These are phyloP conservation scores for Neonectria neomacrospora DNA, from an alignment of 2,329 filamentous ascomycete species.

Conservation along the genomic window DNA sequence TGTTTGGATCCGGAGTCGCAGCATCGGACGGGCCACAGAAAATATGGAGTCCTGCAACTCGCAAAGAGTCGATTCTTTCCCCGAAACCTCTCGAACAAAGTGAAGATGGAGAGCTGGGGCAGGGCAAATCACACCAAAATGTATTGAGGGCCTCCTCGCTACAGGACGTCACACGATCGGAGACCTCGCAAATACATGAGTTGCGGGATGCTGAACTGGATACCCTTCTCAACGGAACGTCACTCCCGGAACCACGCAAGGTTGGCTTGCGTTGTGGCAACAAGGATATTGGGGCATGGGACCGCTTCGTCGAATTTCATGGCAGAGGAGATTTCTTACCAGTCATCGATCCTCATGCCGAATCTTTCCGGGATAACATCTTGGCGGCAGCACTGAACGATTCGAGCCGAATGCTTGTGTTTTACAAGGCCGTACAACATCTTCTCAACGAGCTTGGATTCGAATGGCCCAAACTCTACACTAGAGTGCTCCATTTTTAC, in stretches of 20 bases:
- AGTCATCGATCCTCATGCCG: slow-evolving; percentile 39
- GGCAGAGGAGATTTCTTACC: slow-evolving; percentile 30
- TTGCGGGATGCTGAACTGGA: slow-evolving; percentile 13
- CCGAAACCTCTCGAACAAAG: slow-evolving; percentile 31
- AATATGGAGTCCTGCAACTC: slow-evolving; percentile 14
- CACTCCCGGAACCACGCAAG: slow-evolving; percentile 37
- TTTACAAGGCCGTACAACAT: slow-evolving; percentile 44
- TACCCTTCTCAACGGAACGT: slow-evolving; percentile 25
- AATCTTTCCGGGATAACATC: slow-evolving; percentile 45
- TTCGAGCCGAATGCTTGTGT: slow-evolving; percentile 38
- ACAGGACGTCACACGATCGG: not conserved
- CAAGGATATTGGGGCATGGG: slow-evolving; percentile 44
- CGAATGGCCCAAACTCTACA: slow-evolving; percentile 63
- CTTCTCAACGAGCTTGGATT: slow-evolving; percentile 53
- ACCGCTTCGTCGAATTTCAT: slow-evolving; percentile 40
- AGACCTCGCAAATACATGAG: not conserved
- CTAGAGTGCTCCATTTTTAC: slow-evolving; percentile 57
- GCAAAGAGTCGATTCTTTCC: slow-evolving; percentile 4
- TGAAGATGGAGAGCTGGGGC: slow-evolving; percentile 35
- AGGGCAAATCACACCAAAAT: slow-evolving; percentile 13
- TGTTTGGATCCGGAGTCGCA: slow-evolving; percentile 22
- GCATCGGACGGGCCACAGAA: slow-evolving; percentile 14
- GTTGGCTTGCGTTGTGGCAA: slow-evolving; percentile 32
- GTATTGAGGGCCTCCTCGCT: too few relatives aligned
- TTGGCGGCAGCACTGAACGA: slow-evolving; percentile 45